Conservation (phyloP, 2,329 filamentous ascomycete species). For the Didymella arachidicola region DNA sequence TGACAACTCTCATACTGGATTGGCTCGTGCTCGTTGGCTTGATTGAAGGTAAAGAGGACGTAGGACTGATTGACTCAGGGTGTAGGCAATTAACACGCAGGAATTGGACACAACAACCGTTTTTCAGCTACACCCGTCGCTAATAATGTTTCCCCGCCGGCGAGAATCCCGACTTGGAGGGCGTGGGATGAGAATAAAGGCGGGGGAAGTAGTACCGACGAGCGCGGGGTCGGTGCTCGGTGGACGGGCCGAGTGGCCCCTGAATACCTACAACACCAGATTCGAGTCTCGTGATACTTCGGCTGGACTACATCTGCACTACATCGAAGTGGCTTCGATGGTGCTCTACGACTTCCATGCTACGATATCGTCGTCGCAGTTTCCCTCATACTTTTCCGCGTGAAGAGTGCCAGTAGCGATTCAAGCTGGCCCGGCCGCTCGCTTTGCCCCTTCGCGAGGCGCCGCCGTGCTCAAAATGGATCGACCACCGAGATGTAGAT, state of each 20-base stretch:
- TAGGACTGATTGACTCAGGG: not conserved
- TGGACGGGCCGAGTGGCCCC: constrained; percentile 11
- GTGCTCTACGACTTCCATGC: not conserved
- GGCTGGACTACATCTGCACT: not conserved
- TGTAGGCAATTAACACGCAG: not conserved
- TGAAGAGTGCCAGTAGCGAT: constrained; percentile 1
- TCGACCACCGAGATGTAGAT: constrained; percentile 12
- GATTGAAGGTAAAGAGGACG: not conserved
- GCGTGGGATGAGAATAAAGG: constrained; percentile 6
- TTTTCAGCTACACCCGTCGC: constrained; percentile 5
- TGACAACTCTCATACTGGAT: constrained; percentile 59
- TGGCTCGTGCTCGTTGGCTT: constrained; percentile 4
- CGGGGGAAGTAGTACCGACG: constrained; percentile 11
- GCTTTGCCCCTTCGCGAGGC: constrained; percentile 9
- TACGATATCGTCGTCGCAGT: not conserved
- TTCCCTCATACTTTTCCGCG: constrained; percentile 16
- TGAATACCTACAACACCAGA: constrained; percentile 11
- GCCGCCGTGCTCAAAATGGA: constrained; percentile 13
- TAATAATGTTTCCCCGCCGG: constrained; percentile 19
- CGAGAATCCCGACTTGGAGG: constrained; percentile 20
- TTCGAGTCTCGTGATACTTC: constrained; percentile 1
- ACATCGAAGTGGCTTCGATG: not conserved
- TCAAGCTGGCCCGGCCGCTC: constrained; percentile 5
- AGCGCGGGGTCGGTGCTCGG: constrained; percentile 20
- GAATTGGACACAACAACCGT: not conserved